A percentile compares a stretch with the other conserved stretches of the same genome.
These are phyloP conservation scores for Trifolium pratense DNA, from an alignment of 306 rosid genomes.

Conservation along the genomic window DNA sequence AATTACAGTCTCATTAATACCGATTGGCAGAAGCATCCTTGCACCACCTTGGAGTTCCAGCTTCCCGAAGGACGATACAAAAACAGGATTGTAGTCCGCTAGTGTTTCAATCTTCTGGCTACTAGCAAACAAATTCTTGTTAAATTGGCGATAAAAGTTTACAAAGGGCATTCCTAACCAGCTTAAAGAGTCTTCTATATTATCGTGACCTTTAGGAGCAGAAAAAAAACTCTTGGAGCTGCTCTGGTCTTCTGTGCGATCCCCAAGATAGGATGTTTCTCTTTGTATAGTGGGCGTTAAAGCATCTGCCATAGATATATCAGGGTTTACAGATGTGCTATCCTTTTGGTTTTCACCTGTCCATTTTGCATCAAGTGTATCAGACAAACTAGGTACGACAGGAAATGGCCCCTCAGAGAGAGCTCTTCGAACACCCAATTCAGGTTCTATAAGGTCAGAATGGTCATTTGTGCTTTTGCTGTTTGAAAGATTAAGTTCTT, in stretches of 20 bases:
- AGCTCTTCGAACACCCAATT: conserved; percentile 52
- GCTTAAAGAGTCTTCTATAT: conserved; percentile 65
- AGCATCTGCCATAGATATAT: conserved; percentile 52
- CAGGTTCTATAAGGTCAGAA: conserved; percentile 49
- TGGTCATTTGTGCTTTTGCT: conserved; percentile 38
- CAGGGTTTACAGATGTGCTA: conserved; percentile 48
- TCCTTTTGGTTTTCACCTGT: conserved; percentile 68
- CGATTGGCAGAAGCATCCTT: conserved; percentile 76
- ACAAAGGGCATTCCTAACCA: conserved; percentile 78
- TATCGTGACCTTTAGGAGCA: conserved; percentile 57
- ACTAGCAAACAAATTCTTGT: conserved; percentile 62
- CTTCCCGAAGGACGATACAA: conserved; percentile 68
- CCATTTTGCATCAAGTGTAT: conserved; percentile 93
- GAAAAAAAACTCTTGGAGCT: conserved; percentile 45
- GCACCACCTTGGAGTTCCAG: conserved; percentile 80
- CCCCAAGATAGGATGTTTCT: conserved; percentile 46
- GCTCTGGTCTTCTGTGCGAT: conserved; percentile 60
- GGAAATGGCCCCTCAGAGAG: conserved; percentile 78
- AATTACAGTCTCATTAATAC: conserved; percentile 75
- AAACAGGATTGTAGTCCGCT: conserved; percentile 65
- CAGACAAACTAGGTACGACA: conserved; percentile 65
- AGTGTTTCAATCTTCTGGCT: conserved; percentile 64
- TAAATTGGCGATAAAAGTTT: conserved; percentile 65
- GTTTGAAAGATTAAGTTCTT: conserved; percentile 45
- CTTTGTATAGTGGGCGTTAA: conserved; percentile 36